Conservation (phyloP, 768 basidiomycete species). For the Serendipita sp. region DNA sequence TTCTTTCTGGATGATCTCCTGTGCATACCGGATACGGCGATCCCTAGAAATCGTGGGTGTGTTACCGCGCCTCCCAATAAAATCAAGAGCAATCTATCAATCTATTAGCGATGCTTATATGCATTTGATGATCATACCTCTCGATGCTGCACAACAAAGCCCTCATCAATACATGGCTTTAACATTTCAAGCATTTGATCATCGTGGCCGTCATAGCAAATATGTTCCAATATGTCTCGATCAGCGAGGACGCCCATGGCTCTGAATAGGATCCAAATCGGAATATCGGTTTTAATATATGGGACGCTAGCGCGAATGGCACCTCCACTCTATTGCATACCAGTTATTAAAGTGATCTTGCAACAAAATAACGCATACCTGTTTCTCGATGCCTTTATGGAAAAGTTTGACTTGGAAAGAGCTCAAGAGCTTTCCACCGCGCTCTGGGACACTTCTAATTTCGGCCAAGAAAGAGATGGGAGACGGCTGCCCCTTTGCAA, state of each 20-base stretch:
- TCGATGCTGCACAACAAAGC: slow-evolving; percentile 94
- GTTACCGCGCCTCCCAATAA: slow-evolving; percentile 95
- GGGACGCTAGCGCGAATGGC: slow-evolving; percentile 96
- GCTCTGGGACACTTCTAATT: slow-evolving; percentile 93
- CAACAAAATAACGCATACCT: slow-evolving; percentile 33
- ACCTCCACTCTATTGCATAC: slow-evolving; percentile 47
- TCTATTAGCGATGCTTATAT: slow-evolving; percentile 8
- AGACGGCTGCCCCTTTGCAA: slow-evolving; percentile 92
- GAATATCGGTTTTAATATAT: slow-evolving; percentile 96
- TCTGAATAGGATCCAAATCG: slow-evolving; percentile 97
- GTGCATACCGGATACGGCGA: slow-evolving; percentile 86
- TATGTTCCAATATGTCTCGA: slow-evolving; percentile 92
- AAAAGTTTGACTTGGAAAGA: slow-evolving; percentile 98
- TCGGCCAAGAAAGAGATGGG: slow-evolving; percentile 93
- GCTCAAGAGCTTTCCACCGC: slow-evolving; percentile 94
- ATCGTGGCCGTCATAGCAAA: slow-evolving; percentile 96
- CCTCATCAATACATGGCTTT: slow-evolving; percentile 96
- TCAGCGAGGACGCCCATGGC: slow-evolving; percentile 95
- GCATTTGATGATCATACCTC: slow-evolving; percentile 35
- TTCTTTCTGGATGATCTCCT: slow-evolving; percentile 96
- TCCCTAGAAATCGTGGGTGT: slow-evolving; percentile 84
- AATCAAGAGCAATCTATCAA: slow-evolving; percentile 62
- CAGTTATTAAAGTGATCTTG: slow-evolving; percentile 6
- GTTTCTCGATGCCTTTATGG: slow-evolving; percentile 73
- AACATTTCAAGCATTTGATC: slow-evolving; percentile 94